These are phyloP conservation scores for Boletus rex-veris DNA, from an alignment of 768 basidiomycete species.

Conservation along the genomic window DNA sequence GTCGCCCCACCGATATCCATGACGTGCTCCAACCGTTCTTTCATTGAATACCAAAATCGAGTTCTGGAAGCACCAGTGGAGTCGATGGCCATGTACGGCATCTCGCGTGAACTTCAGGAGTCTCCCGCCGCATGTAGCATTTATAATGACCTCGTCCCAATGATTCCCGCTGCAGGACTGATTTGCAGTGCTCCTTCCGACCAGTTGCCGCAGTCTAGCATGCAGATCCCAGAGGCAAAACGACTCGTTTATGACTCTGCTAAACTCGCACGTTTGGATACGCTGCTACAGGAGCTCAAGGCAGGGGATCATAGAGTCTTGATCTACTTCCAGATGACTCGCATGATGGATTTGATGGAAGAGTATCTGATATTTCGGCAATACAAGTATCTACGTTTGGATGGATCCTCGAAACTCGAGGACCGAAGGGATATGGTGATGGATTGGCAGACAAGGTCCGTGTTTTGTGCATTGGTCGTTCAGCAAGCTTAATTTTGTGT, in stretches of 20 bases:
- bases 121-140: conserved; percentile 46
- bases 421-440: conserved; percentile 99
- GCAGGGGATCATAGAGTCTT: conserved; percentile 89
- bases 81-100: conserved; percentile 75
- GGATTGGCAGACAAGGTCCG: conserved; percentile 95
- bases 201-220: conserved; percentile 76
- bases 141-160: conserved; percentile 53
- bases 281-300: conserved; percentile 89
- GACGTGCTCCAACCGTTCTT: conserved; percentile 72
- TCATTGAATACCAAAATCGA: conserved; percentile 64
- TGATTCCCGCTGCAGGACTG: conserved; percentile 64
- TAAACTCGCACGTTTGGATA: conserved; percentile 88
- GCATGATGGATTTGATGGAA: conserved; percentile 99
- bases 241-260: conserved; percentile 94
- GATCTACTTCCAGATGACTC: conserved; percentile 99
- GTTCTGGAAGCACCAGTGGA: conserved; percentile 68
- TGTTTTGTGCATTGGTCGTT: neutral
- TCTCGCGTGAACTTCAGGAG: conserved; percentile 66
- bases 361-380: conserved; percentile 97
- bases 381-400: conserved; percentile 89
- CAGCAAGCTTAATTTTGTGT: neutral
- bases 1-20: conserved; percentile 81
- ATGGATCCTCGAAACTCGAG: conserved; percentile 91
- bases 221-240: conserved; percentile 94
- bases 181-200: conserved; percentile 59